Percentiles rank a stretch among this genome's conserved stretches.
These are phyloP conservation scores for Aspergillus sojae DNA, from an alignment of 2,329 filamentous ascomycete species.

Conservation along the genomic window DNA sequence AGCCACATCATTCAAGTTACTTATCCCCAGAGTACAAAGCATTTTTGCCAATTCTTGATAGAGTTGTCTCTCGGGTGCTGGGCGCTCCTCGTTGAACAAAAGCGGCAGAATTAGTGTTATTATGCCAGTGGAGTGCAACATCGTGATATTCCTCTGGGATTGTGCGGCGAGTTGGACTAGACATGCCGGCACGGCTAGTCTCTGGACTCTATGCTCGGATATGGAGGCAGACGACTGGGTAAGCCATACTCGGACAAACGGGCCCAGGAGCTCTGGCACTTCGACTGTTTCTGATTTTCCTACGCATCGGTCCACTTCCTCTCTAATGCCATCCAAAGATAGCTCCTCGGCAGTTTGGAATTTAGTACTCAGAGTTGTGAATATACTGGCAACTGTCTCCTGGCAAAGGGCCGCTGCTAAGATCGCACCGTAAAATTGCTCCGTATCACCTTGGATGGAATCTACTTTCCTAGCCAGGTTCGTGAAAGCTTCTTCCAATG, in stretches of 20 bases:
- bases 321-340: constrained; percentile 27
- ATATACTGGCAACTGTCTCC: constrained; percentile 71
- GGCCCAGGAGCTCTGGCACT: constrained; percentile 42
- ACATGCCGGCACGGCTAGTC: constrained; percentile 66
- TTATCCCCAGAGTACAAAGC: constrained; percentile 75
- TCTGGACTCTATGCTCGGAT: constrained; percentile 33
- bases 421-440: constrained; percentile 82
- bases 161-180: constrained; percentile 60
- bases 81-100: constrained; percentile 61
- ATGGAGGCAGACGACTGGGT: constrained; percentile 60
- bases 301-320: constrained; percentile 39
- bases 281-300: constrained; percentile 47
- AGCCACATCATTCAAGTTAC: constrained; percentile 79
- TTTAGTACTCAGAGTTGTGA: constrained; percentile 47
- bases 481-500: constrained; percentile 70
- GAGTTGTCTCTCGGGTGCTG: constrained; percentile 58
- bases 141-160: constrained; percentile 70
- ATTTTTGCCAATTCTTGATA: constrained; percentile 68
- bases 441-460: constrained; percentile 55
- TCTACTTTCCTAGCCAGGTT: constrained; percentile 64
- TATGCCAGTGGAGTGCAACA: constrained; percentile 72
- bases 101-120: constrained; percentile 67
- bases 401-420: constrained; percentile 81
- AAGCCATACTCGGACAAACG: constrained; percentile 53
- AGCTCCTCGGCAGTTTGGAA: constrained; percentile 20